phyloP scores from a whole-genome alignment of 106 monocot species.

The Dendrobium catenatum region DNA sequence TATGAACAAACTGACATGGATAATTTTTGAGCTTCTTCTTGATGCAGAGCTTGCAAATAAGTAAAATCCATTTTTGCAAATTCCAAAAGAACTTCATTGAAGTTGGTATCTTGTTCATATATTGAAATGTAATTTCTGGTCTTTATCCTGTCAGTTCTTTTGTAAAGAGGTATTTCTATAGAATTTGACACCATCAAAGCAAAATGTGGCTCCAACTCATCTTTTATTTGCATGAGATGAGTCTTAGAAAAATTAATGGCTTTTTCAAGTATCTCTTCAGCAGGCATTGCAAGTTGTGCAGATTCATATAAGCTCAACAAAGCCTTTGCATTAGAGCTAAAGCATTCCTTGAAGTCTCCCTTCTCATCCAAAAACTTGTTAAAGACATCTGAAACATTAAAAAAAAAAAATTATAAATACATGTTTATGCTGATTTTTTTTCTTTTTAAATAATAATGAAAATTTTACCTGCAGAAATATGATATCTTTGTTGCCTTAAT shows the following conservation, averaged over 20 bases:
- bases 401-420: background rate
- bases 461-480: background rate
- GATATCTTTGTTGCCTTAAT: background rate
- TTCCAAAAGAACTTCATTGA: constrained; percentile 8
- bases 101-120: constrained; percentile 2
- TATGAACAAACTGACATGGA: background rate
- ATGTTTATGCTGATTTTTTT: background rate
- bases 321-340: constrained; percentile 1
- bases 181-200: constrained; percentile 1
- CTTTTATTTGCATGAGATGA: background rate
- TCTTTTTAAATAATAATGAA: background rate
- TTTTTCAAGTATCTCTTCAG: constrained; percentile 6
- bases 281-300: constrained; percentile 4
- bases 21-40: constrained; percentile 1
- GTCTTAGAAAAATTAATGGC: constrained; percentile 1
- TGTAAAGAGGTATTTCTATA: background rate
- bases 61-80: constrained; percentile 14
- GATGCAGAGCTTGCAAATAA: constrained; percentile 10
- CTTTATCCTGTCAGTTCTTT: constrained; percentile 12
- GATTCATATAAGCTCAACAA: constrained; percentile 16
- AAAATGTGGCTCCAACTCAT: background rate
- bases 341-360: background rate
- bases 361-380: constrained; percentile 9
- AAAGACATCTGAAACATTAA: constrained; percentile 7
- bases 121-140: constrained; percentile 9